Evolutionary conservation across 2,329 filamentous ascomycete genomes (phyloP), one percentile per base, ranked within the genome.

Genomic region (Pestalotiopsis sp.): DNA sequence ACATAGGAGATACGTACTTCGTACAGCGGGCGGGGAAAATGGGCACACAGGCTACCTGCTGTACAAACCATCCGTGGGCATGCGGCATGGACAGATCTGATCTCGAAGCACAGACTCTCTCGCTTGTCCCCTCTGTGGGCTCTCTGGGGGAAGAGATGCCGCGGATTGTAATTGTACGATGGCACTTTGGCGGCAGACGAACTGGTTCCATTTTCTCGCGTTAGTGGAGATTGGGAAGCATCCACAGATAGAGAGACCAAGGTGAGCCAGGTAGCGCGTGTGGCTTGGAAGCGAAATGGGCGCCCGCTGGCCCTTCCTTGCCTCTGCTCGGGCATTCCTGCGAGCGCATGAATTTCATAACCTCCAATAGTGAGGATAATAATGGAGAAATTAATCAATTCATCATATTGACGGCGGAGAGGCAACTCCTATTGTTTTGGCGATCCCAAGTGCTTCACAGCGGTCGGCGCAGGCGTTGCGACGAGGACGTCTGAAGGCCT

Each of bases 311-410:
- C 61, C 14, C 39, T 23, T 39, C 61, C 61, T 64, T 64, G 31
- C 52, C 36, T 49, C 23, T 23, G 27, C 23, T 59, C 57, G 45
- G 45, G 45, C 45, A 52, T 52, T 52, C 45, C 45, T 52, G 45
- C 45, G 45, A 52, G 61, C 64, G 64, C 64, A 66, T 66, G 64
- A 66, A 66, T 27, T 59, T n/a, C 52, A 66, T 66, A 59, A 66
- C 52, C 58, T 66, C 31, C 64, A 23, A 66, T 59, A 59, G 23
- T 66, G 55, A 49, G 45, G 58, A 39, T 31, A 45, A 49, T 61
- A 66, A 39, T 66, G 36, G 23, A 14, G 64, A 66, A n/a, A 60
- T 66, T 60, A 60, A 66, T 59, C 58, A 59, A 58, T 27, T 41
- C 38, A 49, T 66, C 64, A 55, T 66, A 66, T 66, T 31, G 38